Evolutionary conservation across 2,329 filamentous ascomycete genomes (phyloP).

Genomic region (Botrytis aclada): DNA sequence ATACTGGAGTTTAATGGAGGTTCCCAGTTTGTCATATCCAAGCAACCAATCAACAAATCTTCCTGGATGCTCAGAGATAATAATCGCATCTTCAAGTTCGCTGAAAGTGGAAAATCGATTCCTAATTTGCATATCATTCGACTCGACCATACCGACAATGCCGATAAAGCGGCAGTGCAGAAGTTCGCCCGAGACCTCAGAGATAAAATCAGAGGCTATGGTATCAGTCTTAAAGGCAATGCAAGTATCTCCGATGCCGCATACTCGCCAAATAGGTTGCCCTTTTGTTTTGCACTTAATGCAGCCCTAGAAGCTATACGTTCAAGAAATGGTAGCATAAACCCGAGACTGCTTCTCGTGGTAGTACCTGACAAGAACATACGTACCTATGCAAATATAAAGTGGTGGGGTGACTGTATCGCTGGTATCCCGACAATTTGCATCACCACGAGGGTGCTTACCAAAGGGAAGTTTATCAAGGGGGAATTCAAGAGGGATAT

Average conservation of each 20-base stretch:
- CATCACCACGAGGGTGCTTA: background rate
- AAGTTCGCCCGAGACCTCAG: background rate
- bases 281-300: accelerated
- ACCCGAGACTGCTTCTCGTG: background rate
- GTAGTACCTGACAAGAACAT: background rate
- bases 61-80: background rate
- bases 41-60: background rate
- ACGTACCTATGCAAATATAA: constrained; percentile 19
- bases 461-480: accelerated
- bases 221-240: background rate
- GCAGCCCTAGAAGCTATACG: background rate
- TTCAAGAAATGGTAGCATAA: background rate
- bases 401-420: constrained; percentile 23
- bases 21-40: background rate
- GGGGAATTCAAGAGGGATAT: accelerated
- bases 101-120: too few species aligned
- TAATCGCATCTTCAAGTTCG: background rate
- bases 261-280: background rate
- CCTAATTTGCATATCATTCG: background rate
- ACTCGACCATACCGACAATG: background rate
- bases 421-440: constrained; percentile 22
- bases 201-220: background rate
- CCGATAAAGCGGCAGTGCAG: accelerated
- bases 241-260: background rate
- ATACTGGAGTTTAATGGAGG: background rate